These are phyloP conservation scores for Wilcoxina mikolae DNA, from an alignment of 495 filamentous ascomycete species.

Conservation along the genomic window DNA sequence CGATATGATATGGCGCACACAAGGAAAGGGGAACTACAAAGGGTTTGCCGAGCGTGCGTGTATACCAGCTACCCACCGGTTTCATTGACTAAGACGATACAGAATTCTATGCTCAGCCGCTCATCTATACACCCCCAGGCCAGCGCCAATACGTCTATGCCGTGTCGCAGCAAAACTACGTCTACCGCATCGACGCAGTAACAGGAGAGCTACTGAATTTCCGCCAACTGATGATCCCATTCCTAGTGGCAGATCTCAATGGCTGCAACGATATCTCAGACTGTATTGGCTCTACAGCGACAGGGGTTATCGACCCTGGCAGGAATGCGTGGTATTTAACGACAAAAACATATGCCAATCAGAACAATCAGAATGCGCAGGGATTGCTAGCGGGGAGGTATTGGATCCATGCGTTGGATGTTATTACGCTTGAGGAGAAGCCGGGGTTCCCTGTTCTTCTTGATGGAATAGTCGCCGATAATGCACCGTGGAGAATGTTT, in stretches of 20 bases:
- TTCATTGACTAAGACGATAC: not conserved
- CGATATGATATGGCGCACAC: slow-evolving; percentile 23
- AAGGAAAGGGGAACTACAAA: slow-evolving; percentile 23
- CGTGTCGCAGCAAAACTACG: slow-evolving; percentile 35
- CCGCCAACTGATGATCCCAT: slow-evolving; percentile 35
- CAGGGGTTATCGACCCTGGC: slow-evolving; percentile 37
- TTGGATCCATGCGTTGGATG: slow-evolving; percentile 33
- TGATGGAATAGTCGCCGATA: slow-evolving; percentile 32
- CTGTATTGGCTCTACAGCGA: slow-evolving; percentile 35
- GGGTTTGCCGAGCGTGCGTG: slow-evolving; percentile 24
- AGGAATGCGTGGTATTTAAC: slow-evolving; percentile 35
- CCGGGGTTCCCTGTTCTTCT: slow-evolving; percentile 32
- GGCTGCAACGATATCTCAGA: slow-evolving; percentile 37
- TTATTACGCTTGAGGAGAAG: slow-evolving; percentile 30
- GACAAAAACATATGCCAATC: slow-evolving; percentile 34
- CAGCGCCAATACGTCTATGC: slow-evolving; percentile 34
- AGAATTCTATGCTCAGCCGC: slow-evolving; percentile 28
- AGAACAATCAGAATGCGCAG: slow-evolving; percentile 18
- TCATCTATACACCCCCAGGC: slow-evolving; percentile 21
- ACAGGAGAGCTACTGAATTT: slow-evolving; percentile 33
- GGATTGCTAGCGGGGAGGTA: slow-evolving; percentile 29
- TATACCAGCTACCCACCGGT: not conserved
- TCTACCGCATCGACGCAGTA: slow-evolving; percentile 35
- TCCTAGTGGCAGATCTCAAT: slow-evolving; percentile 32
- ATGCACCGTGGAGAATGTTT: slow-evolving; percentile 34